These are phyloP conservation scores for Amaranthus hypochondriacus DNA, from an alignment of 148 eudicot genomes.

Conservation along the genomic window DNA sequence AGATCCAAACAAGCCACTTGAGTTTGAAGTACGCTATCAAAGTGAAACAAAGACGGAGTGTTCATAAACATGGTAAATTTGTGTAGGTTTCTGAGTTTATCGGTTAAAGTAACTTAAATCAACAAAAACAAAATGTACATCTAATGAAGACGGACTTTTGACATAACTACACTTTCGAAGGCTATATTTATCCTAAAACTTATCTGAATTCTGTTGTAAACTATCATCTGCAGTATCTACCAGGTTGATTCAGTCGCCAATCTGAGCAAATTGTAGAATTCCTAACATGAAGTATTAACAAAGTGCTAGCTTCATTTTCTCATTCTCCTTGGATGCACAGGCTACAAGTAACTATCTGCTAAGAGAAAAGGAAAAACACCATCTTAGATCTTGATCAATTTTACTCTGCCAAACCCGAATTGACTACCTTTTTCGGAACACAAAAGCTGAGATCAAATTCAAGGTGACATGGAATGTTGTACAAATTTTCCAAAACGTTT, in stretches of 20 bases:
- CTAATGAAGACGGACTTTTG: neutral
- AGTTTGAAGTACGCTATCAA: neutral
- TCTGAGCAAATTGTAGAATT: constrained; percentile 6
- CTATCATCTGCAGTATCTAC: neutral
- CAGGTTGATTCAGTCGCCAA: constrained; percentile 7
- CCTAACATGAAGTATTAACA: constrained; percentile 23
- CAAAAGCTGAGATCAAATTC: neutral
- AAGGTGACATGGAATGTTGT: too few relatives aligned
- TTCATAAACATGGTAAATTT: neutral
- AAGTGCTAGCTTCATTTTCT: neutral
- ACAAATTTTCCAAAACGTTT: neutral
- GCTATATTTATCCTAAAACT: constrained; percentile 15
- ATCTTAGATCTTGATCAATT: constrained; percentile 7
- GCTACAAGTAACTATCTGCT: constrained; percentile 31
- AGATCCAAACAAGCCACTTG: neutral
- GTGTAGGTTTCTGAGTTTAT: neutral
- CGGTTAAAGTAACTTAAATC: neutral
- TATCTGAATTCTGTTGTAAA: constrained; percentile 8
- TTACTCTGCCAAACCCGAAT: neutral
- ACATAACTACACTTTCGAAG: neutral
- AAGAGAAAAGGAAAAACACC: neutral
- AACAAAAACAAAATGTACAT: neutral
- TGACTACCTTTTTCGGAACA: neutral
- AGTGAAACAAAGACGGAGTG: neutral
- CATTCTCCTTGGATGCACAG: neutral